These are phyloP conservation scores for Puccinia polysora DNA, from an alignment of 1,284 basidiomycete species.

Conservation along the genomic window DNA sequence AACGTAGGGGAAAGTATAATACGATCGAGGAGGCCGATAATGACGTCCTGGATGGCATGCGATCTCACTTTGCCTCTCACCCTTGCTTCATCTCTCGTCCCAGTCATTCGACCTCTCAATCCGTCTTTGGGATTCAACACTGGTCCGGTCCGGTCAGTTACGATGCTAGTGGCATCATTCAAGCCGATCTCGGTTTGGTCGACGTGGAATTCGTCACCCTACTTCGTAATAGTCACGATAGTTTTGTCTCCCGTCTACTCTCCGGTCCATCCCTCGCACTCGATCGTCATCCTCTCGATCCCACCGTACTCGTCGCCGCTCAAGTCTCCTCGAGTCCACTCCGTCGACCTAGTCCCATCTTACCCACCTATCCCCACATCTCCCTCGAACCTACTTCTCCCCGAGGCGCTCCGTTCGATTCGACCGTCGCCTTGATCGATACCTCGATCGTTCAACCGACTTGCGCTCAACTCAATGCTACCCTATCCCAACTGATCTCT, in stretches of 20 bases:
- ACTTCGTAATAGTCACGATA: slow-evolving; percentile 66
- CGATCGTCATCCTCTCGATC: slow-evolving; percentile 76
- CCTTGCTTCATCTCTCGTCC: slow-evolving; percentile 64
- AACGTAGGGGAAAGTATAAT: slow-evolving; percentile 67
- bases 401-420: slow-evolving; percentile 13
- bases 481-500: slow-evolving; percentile 67
- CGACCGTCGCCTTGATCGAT: slow-evolving; percentile 47
- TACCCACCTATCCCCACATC: slow-evolving; percentile 32
- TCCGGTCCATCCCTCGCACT: slow-evolving; percentile 74
- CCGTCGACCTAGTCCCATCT: slow-evolving; percentile 47
- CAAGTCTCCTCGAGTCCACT: slow-evolving; percentile 67
- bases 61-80: slow-evolving; percentile 68
- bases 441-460: slow-evolving; percentile 69
- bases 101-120: slow-evolving; percentile 52
- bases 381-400: slow-evolving; percentile 15
- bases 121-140: slow-evolving; percentile 78
- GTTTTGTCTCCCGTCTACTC: slow-evolving; percentile 76
- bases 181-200: slow-evolving; percentile 74
- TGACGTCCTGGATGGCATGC: slow-evolving; percentile 68
- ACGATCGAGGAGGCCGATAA: slow-evolving; percentile 66
- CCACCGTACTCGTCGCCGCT: slow-evolving; percentile 73
- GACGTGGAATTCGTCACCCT: slow-evolving; percentile 82
- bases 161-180: slow-evolving; percentile 69
- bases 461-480: slow-evolving; percentile 74
- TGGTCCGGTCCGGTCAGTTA: slow-evolving; percentile 74